Evolutionary conservation across 1,139 yeast genomes (phyloP).

Genomic region (Lodderomyces orthopsilosis): DNA sequence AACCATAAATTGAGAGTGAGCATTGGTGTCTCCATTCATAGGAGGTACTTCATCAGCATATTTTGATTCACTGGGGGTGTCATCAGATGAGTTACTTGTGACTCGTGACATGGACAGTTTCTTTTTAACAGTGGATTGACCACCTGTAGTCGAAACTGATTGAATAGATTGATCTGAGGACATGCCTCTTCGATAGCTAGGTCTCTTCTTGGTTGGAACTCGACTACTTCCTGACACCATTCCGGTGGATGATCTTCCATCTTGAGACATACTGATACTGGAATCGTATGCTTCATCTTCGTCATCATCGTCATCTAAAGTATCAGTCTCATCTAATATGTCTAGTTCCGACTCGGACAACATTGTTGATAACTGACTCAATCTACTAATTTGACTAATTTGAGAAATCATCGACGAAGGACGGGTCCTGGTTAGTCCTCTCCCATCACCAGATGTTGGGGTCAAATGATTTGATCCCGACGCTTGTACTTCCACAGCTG

Average conservation of each 20-base stretch:
- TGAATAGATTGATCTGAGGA: slow-evolving; percentile 41
- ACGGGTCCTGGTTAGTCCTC: slow-evolving; percentile 32
- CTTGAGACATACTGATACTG: slow-evolving; percentile 29
- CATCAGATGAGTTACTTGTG: slow-evolving; percentile 42
- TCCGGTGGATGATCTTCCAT: slow-evolving; percentile 12
- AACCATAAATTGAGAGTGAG: not conserved
- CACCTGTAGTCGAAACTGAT: slow-evolving; percentile 31
- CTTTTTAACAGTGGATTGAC: slow-evolving; percentile 18
- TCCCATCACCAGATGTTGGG: slow-evolving; percentile 12
- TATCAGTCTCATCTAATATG: slow-evolving; percentile 43
- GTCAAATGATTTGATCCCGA: slow-evolving; percentile 7
- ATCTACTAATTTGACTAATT: slow-evolving; percentile 51
- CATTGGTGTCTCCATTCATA: slow-evolving; percentile 5
- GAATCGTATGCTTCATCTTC: slow-evolving; percentile 31
- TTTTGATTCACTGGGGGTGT: slow-evolving; percentile 17
- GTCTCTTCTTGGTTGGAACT: slow-evolving; percentile 23
- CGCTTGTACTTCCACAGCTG: not conserved
- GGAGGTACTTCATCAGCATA: slow-evolving; percentile 16
- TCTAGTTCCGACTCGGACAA: slow-evolving; percentile 46
- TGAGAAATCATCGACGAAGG: slow-evolving; percentile 71
- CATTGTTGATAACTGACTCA: slow-evolving; percentile 57
- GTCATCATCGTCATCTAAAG: slow-evolving; percentile 44
- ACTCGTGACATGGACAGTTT: slow-evolving; percentile 33
- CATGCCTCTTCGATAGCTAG: slow-evolving; percentile 31
- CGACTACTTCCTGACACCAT: slow-evolving; percentile 5